Percentiles rank a stretch among this genome's conserved stretches.
Evolutionary conservation across 1,139 yeast genomes (phyloP).

Genomic region (Debaryomyces psychrophilus): DNA sequence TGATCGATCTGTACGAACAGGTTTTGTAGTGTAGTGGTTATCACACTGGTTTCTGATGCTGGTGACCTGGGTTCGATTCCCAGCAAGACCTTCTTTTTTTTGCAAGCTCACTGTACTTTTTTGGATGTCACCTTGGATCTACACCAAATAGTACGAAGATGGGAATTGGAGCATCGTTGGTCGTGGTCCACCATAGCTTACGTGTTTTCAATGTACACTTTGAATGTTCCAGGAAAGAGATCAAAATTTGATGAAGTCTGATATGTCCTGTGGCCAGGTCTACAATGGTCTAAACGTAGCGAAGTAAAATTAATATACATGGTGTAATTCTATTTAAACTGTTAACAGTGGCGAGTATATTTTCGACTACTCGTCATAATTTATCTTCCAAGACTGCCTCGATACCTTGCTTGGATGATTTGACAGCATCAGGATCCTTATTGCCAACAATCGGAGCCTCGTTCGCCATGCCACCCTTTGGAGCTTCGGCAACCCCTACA

Average conservation of each 20-base stretch:
- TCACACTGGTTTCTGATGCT: slow-evolving; percentile 43
- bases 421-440: slow-evolving; percentile 37
- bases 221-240: neutral
- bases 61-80: slow-evolving; percentile 45
- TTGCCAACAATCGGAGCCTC: slow-evolving; percentile 51
- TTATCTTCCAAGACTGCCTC: neutral
- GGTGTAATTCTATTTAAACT: neutral
- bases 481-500: slow-evolving; percentile 48
- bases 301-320: slow-evolving; percentile 9
- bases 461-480: slow-evolving; percentile 55
- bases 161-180: no score
- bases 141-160: no score
- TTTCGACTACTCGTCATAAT: neutral
- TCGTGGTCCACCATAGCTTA: no score
- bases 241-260: neutral
- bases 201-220: no score
- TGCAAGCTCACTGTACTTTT: slow-evolving; percentile 15
- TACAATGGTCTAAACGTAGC: slow-evolving; percentile 1
- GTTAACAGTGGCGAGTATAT: neutral
- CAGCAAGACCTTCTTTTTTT: slow-evolving; percentile 31
- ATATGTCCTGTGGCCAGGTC: neutral
- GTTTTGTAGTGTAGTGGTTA: slow-evolving; percentile 41
- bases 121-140: neutral
- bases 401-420: slow-evolving; percentile 4
- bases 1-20: slow-evolving; percentile 12